These are phyloP conservation scores for Elongisporangium undulatum DNA, from an alignment of 352 stramenopile species.

Conservation along the genomic window DNA sequence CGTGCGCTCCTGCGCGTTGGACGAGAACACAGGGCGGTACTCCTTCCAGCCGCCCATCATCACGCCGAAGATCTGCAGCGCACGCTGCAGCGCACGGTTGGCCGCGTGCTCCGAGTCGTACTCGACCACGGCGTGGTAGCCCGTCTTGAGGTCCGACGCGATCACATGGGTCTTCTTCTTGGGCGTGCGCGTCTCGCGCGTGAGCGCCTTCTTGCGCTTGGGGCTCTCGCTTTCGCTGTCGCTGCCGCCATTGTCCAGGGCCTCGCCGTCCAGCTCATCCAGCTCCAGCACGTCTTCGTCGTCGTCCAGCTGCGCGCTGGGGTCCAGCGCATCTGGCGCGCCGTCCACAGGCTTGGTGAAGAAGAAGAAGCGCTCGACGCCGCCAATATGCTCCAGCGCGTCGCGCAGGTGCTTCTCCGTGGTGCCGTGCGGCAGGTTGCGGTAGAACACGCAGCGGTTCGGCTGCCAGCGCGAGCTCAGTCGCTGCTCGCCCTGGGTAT, in stretches of 20 bases:
- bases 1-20: constrained; percentile 33
- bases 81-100: constrained; percentile 62
- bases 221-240: constrained; percentile 26
- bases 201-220: constrained; percentile 18
- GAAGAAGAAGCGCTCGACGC: constrained; percentile 64
- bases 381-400: constrained; percentile 59
- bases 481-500: constrained; percentile 28
- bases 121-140: constrained; percentile 71
- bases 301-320: constrained; percentile 6
- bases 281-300: constrained; percentile 10
- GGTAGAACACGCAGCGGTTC: constrained; percentile 69
- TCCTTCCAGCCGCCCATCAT: constrained; percentile 86
- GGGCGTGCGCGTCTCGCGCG: constrained; percentile 20
- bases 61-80: constrained; percentile 84
- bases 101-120: constrained; percentile 43
- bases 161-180: constrained; percentile 65
- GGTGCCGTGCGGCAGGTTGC: constrained; percentile 65
- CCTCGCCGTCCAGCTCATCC: constrained; percentile 9
- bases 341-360: constrained; percentile 63
- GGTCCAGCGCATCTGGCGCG: constrained; percentile 20
- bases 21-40: constrained; percentile 76
- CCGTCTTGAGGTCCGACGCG: constrained; percentile 69
- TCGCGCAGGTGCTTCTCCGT: constrained; percentile 63
- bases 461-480: constrained; percentile 43
- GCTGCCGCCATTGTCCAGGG: constrained; percentile 8